Conservation (phyloP, 495 filamentous ascomycete species). For the Diplogelasinospora grovesii region DNA sequence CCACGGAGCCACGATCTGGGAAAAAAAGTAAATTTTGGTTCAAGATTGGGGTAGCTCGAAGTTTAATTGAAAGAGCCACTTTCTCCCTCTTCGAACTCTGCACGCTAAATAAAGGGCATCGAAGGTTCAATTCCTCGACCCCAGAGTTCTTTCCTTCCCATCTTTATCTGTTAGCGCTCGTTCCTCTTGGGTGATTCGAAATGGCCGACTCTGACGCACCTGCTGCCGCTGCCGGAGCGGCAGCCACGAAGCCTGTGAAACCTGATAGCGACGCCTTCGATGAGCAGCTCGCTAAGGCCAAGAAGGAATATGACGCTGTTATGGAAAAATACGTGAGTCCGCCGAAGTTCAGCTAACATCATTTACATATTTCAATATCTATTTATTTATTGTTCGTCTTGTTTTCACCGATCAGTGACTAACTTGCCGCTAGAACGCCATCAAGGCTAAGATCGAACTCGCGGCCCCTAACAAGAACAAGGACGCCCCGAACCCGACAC, state of each 20-base stretch:
- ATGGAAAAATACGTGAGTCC: slow-evolving; percentile 71
- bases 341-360: no score
- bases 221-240: slow-evolving; percentile 42
- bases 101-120: neutral
- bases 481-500: slow-evolving; percentile 64
- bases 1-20: no score
- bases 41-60: no score
- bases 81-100: neutral
- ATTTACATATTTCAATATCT: no score
- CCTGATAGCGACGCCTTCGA: slow-evolving; percentile 68
- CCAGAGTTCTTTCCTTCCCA: slow-evolving; percentile 4
- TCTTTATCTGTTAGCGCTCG: neutral
- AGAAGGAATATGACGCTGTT: slow-evolving; percentile 72
- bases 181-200: slow-evolving; percentile 3
- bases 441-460: slow-evolving; percentile 77
- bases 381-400: no score
- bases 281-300: slow-evolving; percentile 61
- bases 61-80: neutral
- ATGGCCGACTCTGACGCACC: slow-evolving; percentile 40
- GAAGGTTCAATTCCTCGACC: neutral
- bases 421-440: slow-evolving; percentile 53
- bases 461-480: slow-evolving; percentile 60
- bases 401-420: no score
- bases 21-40: no score
- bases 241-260: slow-evolving; percentile 56